These are phyloP conservation scores for Colletotrichum chlorophyti DNA, from an alignment of 2,329 filamentous ascomycete genomes.

Conservation along the genomic window DNA sequence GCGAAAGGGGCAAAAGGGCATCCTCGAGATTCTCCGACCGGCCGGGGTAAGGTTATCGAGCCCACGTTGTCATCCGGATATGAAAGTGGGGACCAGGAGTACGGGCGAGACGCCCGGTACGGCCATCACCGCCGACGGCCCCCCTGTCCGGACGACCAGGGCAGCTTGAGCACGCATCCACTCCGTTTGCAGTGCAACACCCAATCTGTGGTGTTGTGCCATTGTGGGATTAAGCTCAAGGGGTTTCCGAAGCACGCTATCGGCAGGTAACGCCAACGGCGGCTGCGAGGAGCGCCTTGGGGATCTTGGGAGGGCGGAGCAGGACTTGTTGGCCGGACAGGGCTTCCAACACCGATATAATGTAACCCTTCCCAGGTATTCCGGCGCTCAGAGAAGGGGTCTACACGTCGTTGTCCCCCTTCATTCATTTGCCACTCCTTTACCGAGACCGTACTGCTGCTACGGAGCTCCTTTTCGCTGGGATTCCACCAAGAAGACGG, in stretches of 20 bases:
- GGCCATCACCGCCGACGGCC: slow-evolving; percentile 8
- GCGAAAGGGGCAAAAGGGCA: background rate
- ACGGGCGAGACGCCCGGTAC: slow-evolving; percentile 15
- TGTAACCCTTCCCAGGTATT: background rate
- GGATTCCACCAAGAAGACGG: background rate
- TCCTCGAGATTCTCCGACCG: background rate
- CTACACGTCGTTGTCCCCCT: background rate
- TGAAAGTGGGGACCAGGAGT: slow-evolving; percentile 12
- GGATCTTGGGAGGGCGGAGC: slow-evolving; percentile 6
- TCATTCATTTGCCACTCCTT: background rate
- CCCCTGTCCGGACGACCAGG: background rate
- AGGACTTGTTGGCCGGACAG: background rate
- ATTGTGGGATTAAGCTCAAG: slow-evolving; percentile 1
- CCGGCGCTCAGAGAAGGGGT: background rate
- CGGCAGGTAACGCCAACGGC: background rate
- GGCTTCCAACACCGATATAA: background rate
- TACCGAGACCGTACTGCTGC: slow-evolving; percentile 7
- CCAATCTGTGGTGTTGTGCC: slow-evolving; percentile 18
- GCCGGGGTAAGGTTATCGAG: too few relatives aligned
- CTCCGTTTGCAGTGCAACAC: slow-evolving; percentile 20
- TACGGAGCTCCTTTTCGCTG: background rate
- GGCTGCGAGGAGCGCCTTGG: background rate
- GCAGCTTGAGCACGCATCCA: slow-evolving; percentile 3
- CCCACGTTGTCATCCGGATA: slow-evolving; percentile 23
- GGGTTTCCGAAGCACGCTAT: background rate